Base-by-base conservation (phyloP, 495 filamentous ascomycete genomes). In the Penicillium nucicola region DNA sequence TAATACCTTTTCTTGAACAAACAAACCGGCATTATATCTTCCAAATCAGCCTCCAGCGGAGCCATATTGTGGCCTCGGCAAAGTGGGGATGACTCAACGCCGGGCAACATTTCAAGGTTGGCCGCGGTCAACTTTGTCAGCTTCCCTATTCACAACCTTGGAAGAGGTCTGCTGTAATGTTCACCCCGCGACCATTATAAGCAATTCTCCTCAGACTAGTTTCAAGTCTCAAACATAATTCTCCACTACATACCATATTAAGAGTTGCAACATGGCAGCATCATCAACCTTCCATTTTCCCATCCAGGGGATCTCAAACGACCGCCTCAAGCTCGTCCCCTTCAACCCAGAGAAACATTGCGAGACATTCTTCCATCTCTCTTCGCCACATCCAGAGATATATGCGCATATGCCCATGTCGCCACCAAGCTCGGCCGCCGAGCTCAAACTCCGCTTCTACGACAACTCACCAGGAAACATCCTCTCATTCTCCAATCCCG, bases 401-500 rank as follows among this genome's bases (percentile, higher is more conserved):
- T 63, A 60, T 30, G 22, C 50, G 4, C 48, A 63, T 10, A 57
- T 63, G 44, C 51, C 43, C 5, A 41, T 51, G 2, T 32, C 39
- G 0, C 50, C 57, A 0, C 59, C 42, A 5, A n/a, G 12, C 1
- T 46, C 57, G 9, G 34, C 40, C 10, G 32, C 23, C 5, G 50
- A 49, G 7, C 18, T 63, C 19, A 44, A 57, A 30, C n/a, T 41
- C 8, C 34, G 44, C 7, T 63, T 63, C 45, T 19, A 48, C 36
- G 28, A 35, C 12, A 18, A 39, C 11, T 40, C 39, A 18, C 7
- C 39, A 17, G 51, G 10, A 7, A 18, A 49, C 3, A 52, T 62
- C 12, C 42, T 62, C 0, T 59, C 59, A 11, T 60, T 60, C 37
- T 19, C 53, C 6, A 63, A 60, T 11, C 60, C 48, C 1, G 47